phyloP scores from a whole-genome alignment of 1,139 yeast species.

The Meyerozyma sp. region DNA sequence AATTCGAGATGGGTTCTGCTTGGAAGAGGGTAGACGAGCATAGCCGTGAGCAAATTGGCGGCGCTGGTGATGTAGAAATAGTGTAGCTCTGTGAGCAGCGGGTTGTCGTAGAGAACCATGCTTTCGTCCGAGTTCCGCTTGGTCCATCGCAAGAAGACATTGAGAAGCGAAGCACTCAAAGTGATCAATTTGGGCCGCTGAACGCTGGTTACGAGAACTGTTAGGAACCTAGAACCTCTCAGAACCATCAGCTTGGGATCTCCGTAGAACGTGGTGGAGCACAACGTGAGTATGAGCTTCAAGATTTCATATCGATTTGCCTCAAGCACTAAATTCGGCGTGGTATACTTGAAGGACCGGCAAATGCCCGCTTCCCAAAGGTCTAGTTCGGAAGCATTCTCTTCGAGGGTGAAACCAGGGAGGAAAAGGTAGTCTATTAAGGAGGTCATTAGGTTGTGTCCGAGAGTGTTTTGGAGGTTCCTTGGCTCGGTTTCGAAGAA shows the following conservation, averaged over 20 bases:
- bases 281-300: constrained; percentile 55
- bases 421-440: constrained; percentile 53
- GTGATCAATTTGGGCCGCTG: constrained; percentile 47
- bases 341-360: constrained; percentile 28
- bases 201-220: constrained; percentile 49
- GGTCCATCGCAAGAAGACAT: constrained; percentile 45
- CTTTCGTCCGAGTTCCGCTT: constrained; percentile 30
- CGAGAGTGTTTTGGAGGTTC: constrained; percentile 18
- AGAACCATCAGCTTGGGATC: constrained; percentile 39
- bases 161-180: constrained; percentile 65
- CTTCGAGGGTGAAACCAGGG: constrained; percentile 46
- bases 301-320: constrained; percentile 65
- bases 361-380: constrained; percentile 85
- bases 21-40: constrained; percentile 66
- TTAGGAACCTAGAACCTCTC: constrained; percentile 54
- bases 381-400: constrained; percentile 6
- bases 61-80: constrained; percentile 51
- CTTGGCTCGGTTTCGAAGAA: constrained; percentile 24
- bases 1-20: constrained; percentile 37
- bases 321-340: constrained; percentile 51
- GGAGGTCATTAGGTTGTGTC: constrained; percentile 41
- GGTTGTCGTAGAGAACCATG: constrained; percentile 19
- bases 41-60: constrained; percentile 55
- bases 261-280: constrained; percentile 58
- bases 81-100: constrained; percentile 41